phyloP scores from a whole-genome alignment of 2,329 filamentous ascomycete genomes.

The Ramularia collo-cygni region DNA sequence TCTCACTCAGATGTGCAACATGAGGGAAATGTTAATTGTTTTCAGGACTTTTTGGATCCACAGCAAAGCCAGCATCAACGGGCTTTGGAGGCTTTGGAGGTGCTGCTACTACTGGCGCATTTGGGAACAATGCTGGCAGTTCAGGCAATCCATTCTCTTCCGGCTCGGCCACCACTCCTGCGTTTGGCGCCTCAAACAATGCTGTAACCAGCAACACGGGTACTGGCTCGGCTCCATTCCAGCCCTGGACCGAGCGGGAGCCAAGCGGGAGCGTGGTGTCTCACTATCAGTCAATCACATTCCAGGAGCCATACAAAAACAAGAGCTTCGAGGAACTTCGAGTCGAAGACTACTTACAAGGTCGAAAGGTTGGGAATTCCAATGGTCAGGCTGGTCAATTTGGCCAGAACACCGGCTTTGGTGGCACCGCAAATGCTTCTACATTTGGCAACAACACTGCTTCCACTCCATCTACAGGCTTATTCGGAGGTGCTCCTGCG shows the following conservation, averaged over 20 bases:
- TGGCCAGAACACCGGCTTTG: conserved; percentile 55
- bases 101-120: conserved; percentile 34
- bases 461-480: conserved; percentile 21
- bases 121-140: conserved; percentile 22
- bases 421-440: conserved; percentile 33
- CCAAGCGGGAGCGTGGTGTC: conserved; percentile 51
- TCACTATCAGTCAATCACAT: conserved; percentile 71
- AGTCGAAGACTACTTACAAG: conserved; percentile 80
- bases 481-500: conserved; percentile 38
- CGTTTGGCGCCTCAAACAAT: conserved; percentile 37
- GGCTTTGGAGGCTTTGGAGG: conserved; percentile 46
- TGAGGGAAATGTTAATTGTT: neutral
- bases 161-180: conserved; percentile 6
- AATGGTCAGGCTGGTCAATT: conserved; percentile 78
- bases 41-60: conserved; percentile 31
- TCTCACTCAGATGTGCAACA: conserved; percentile 8
- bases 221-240: conserved; percentile 60
- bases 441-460: no score
- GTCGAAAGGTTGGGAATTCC: conserved; percentile 73
- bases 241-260: conserved; percentile 68
- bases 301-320: conserved; percentile 75
- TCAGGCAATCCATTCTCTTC: conserved; percentile 5
- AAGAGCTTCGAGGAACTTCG: conserved; percentile 69
- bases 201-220: conserved; percentile 52
- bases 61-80: conserved; percentile 34